Evolutionary conservation across 208 protist species (phyloP), one percentile per base, ranked within the genome.

Genomic region (Naegleria fowleri): DNA sequence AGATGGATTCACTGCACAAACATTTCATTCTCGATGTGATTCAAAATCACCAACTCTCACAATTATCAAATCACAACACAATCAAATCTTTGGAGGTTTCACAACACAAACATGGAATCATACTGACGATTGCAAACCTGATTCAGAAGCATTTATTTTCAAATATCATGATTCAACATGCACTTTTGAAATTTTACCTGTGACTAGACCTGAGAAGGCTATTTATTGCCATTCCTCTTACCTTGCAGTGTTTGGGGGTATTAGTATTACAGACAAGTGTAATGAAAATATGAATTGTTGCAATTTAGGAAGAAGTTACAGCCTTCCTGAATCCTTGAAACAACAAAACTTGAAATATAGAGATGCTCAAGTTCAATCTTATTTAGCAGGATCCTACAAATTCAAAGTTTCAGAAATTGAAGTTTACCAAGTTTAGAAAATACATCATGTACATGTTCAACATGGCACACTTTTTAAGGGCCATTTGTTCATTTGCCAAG

Each of bases 11-110:
- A 29, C 48, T 11, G 16, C 52, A n/a, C 48, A 40, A 38, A 5
- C 19, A 36, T 91, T 91, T 51, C 89, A 91, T 83, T 13, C 16
- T 6, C 43, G 39, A 36, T 91, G 89, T 51, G 89, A 91, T 51
- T 19, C 13, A 19, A 59, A 75, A 25, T 13, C 7, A 19, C 25
- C 16, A 38, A 91, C 89, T 52, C 58, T 91, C 19, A 91, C 89
- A 16, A 41, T 91, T n/a, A 39, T 91, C 13, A 75, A 36, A 39
- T 79, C 89, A 11, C 0, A 52, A 16, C 58, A n/a, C 6, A 39
- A n/a, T 83, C 43, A 48, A 48, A 83, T 91, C 38, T 91, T 91
- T 39, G 89, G 89, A 16, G 89, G 89, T 39, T 91, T 86, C 58
- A 83, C 89, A 4, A 19, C 48, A 40, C 51, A 36, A 15, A 25